Evolutionary conservation across 176 grass and related monocot species (phyloP).

Genomic region (Bolboschoenus planiculmis): DNA sequence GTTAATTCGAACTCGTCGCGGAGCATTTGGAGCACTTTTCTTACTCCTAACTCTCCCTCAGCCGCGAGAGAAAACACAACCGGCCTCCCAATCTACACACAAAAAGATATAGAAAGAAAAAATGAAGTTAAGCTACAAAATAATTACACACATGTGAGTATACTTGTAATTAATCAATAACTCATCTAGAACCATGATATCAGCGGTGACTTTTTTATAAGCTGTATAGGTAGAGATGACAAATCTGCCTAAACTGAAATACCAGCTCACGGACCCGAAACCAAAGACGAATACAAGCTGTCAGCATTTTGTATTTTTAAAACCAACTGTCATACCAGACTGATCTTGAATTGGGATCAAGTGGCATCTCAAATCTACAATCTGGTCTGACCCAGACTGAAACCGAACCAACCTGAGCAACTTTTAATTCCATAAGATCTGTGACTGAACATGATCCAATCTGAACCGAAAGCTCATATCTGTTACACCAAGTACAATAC

Average conservation of each 20-base stretch:
- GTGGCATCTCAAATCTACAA: background rate
- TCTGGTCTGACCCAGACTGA: background rate
- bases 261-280: background rate
- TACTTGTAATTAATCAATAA: background rate
- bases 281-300: background rate
- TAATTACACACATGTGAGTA: background rate
- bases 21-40: conserved; percentile 77
- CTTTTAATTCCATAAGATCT: background rate
- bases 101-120: background rate
- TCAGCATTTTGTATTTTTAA: background rate
- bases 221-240: background rate
- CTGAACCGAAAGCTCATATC: background rate
- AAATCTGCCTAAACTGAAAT: background rate
- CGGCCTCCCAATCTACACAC: conserved; percentile 61
- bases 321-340: background rate
- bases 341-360: background rate
- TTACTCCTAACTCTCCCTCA: conserved; percentile 66
- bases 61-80: conserved; percentile 82
- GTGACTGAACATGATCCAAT: background rate
- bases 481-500: background rate
- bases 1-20: conserved; percentile 90
- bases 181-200: background rate
- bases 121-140: background rate
- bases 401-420: background rate
- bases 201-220: background rate